These are phyloP conservation scores for Neofusicoccum sp. DNA, from an alignment of 2,329 filamentous ascomycete species.

Conservation along the genomic window DNA sequence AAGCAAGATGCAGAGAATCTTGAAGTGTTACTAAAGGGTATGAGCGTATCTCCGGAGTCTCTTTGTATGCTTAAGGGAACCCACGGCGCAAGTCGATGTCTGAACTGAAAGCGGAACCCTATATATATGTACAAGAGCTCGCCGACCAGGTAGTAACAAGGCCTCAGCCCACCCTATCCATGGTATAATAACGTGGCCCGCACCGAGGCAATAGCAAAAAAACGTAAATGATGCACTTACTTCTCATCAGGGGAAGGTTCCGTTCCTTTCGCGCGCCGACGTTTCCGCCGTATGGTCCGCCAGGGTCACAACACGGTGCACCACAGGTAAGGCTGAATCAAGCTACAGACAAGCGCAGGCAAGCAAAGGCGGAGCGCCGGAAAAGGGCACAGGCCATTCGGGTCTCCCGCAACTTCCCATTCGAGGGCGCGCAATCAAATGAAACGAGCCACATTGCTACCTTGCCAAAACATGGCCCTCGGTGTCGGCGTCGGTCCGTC, in stretches of 20 bases:
- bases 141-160: not conserved
- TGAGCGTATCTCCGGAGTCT: not conserved
- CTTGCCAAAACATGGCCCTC: not conserved
- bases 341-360: not conserved
- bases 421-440: not conserved
- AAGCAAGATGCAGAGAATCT: not conserved
- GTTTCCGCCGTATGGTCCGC: not conserved
- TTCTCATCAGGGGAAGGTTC: not conserved
- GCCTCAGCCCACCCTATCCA: not conserved
- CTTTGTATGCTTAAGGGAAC: not conserved
- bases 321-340: constrained; percentile 6
- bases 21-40: not conserved
- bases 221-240: not conserved
- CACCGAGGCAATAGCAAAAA: not conserved
- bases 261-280: not conserved
- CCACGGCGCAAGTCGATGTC: not conserved
- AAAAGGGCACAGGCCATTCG: not conserved
- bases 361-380: not conserved
- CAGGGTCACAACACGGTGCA: not conserved
- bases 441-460: constrained; percentile 10
- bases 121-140: not conserved
- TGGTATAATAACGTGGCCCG: not conserved
- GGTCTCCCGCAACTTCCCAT: not conserved
- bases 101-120: not conserved
- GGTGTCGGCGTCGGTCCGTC: no score